Percentiles rank a stretch among this genome's conserved stretches.
These are phyloP conservation scores for Cystobasidium ongulense DNA, from an alignment of 768 basidiomycete species.

Conservation along the genomic window DNA sequence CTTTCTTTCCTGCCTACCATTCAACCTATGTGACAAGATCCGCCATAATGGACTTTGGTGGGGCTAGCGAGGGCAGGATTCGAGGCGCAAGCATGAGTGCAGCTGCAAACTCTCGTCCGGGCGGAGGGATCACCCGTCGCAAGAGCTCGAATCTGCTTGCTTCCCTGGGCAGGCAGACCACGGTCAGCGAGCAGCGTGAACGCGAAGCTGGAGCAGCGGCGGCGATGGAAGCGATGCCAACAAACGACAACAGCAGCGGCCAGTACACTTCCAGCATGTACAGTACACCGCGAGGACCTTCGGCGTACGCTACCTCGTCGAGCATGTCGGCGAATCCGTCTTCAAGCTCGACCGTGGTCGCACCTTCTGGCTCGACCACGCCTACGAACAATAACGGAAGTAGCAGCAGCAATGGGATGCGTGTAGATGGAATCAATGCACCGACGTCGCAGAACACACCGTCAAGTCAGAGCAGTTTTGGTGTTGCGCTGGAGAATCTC, in stretches of 20 bases:
- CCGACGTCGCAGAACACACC: constrained; percentile 16
- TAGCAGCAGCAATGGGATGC: constrained; percentile 42
- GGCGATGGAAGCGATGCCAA: neutral
- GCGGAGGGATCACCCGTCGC: constrained; percentile 10
- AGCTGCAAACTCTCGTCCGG: neutral
- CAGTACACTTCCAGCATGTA: neutral
- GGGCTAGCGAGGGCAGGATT: neutral
- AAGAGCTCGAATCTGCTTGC: constrained; percentile 33
- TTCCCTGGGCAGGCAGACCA: constrained; percentile 22
- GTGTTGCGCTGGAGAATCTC: constrained; percentile 26
- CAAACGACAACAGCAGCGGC: neutral
- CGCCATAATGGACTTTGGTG: neutral
- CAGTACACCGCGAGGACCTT: neutral
- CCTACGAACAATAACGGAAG: constrained; percentile 43
- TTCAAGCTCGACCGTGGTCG: neutral
- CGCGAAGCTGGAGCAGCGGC: neutral
- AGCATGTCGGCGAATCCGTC: neutral
- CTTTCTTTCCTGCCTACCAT: neutral
- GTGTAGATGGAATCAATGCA: constrained; percentile 2
- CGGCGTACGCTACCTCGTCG: neutral
- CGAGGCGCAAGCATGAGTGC: neutral
- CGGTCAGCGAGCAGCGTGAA: neutral
- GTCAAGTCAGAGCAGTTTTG: neutral
- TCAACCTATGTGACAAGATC: neutral
- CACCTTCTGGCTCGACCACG: constrained; percentile 2